Conservation (phyloP, 768 basidiomycete genomes). For the Macrolepiota albuminosa region DNA sequence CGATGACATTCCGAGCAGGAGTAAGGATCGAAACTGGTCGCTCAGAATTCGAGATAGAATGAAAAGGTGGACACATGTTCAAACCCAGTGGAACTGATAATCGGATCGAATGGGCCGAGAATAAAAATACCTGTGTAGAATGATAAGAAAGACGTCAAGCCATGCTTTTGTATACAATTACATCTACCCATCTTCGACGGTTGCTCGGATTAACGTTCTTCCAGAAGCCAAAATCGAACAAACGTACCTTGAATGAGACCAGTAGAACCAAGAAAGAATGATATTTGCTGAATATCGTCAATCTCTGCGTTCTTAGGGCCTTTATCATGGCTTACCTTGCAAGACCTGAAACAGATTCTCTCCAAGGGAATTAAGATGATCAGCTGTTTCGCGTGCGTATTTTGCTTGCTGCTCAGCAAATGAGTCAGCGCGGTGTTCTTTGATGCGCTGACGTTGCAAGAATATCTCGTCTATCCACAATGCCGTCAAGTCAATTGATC, state of each 20-base stretch:
- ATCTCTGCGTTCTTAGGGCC: not conserved
- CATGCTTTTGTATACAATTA: conserved; percentile 21
- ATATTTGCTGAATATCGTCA: conserved; percentile 42
- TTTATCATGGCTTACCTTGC: conserved; percentile 45
- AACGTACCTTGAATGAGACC: conserved; percentile 64
- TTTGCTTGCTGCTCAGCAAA: conserved; percentile 65
- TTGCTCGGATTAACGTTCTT: conserved; percentile 9
- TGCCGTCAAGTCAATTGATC: not conserved
- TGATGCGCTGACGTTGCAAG: conserved; percentile 36
- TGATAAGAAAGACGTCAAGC: conserved; percentile 5
- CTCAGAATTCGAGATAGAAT: conserved; percentile 55
- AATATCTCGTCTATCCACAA: conserved; percentile 48
- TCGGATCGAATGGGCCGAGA: conserved; percentile 53
- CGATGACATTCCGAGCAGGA: conserved; percentile 54
- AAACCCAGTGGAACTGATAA: conserved; percentile 61
- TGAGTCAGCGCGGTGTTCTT: conserved; percentile 46
- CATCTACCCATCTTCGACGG: conserved; percentile 64
- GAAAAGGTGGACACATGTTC: conserved; percentile 64
- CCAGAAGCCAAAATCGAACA: not conserved
- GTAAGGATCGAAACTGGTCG: conserved; percentile 56
- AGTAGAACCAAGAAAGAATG: conserved; percentile 69
- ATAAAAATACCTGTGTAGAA: conserved; percentile 48
- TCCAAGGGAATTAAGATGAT: conserved; percentile 43
- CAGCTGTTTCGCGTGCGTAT: conserved; percentile 45
- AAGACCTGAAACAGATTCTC: conserved; percentile 53